phyloP scores from a whole-genome alignment of 768 basidiomycete genomes.

The Tremella mesenterica region DNA sequence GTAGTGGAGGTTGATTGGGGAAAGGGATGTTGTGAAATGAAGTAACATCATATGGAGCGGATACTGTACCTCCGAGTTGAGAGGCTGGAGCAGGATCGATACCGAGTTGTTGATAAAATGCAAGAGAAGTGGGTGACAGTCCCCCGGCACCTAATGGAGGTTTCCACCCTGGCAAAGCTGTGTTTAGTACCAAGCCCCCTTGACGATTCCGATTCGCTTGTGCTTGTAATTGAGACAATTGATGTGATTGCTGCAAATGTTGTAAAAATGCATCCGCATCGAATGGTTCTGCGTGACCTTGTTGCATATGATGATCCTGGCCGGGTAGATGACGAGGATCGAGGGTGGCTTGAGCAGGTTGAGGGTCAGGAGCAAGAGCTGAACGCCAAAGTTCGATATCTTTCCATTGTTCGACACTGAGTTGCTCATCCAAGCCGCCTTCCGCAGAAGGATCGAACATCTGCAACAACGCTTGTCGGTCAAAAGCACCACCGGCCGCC shows the following conservation, averaged over 20 bases:
- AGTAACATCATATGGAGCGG: constrained; percentile 25
- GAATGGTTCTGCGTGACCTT: constrained; percentile 3
- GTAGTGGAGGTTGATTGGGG: background rate
- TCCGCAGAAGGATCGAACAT: background rate
- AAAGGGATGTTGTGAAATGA: constrained; percentile 16
- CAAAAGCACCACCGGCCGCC: constrained; percentile 7
- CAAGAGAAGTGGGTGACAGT: constrained; percentile 35
- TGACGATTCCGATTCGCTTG: constrained; percentile 13
- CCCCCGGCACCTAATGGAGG: constrained; percentile 15
- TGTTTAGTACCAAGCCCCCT: constrained; percentile 14
- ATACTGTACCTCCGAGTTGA: constrained; percentile 20
- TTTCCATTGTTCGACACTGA: background rate
- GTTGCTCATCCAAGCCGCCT: background rate
- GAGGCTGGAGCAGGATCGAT: constrained; percentile 12
- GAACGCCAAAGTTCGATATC: constrained; percentile 28
- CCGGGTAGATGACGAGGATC: constrained; percentile 31
- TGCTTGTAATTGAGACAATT: constrained; percentile 27
- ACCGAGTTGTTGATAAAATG: constrained; percentile 33
- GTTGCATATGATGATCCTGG: constrained; percentile 7
- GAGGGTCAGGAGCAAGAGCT: constrained; percentile 1
- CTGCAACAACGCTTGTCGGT: constrained; percentile 21
- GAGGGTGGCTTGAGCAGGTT: constrained; percentile 10
- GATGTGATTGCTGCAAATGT: constrained; percentile 16
- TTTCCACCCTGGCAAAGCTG: constrained; percentile 1
- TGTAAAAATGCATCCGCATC: constrained; percentile 6